Conservation (phyloP, 2,329 filamentous ascomycete species). For the Diaporthe sp. region DNA sequence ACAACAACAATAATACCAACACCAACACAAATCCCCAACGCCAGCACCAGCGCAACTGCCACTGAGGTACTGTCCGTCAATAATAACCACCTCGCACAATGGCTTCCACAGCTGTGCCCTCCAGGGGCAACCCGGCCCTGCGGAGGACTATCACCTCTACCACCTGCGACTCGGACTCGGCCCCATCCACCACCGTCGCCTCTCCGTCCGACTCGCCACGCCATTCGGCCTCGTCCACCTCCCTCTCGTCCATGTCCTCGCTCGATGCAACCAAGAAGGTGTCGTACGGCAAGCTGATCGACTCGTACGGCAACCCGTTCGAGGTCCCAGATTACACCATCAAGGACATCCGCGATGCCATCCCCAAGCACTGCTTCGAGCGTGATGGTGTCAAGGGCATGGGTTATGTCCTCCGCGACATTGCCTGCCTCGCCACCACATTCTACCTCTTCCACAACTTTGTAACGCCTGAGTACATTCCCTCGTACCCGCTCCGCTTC, state of each 20-base stretch:
- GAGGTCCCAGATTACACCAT: constrained; percentile 95
- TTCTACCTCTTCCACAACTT: constrained; percentile 93
- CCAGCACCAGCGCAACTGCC: not conserved
- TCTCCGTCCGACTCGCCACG: constrained; percentile 73
- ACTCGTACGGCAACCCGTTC: constrained; percentile 97
- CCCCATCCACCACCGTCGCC: constrained; percentile 68
- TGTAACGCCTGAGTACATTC: constrained; percentile 86
- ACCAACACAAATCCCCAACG: not conserved
- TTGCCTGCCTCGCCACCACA: constrained; percentile 77
- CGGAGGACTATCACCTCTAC: constrained; percentile 62
- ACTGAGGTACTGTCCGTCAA: not conserved
- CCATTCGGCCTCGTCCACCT: constrained; percentile 84
- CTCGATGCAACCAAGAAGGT: constrained; percentile 61
- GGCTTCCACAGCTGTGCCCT: constrained; percentile 59
- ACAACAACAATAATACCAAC: not conserved
- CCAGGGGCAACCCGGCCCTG: constrained; percentile 57
- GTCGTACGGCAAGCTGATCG: constrained; percentile 77
- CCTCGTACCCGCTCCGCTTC: constrained; percentile 75
- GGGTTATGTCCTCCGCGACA: constrained; percentile 86
- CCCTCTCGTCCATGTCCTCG: constrained; percentile 89
- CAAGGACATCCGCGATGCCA: constrained; percentile 96
- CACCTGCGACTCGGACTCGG: constrained; percentile 60
- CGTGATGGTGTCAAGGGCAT: constrained; percentile 83
- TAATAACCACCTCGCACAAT: constrained; percentile 49
- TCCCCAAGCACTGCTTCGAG: constrained; percentile 97